phyloP scores from a whole-genome alignment of 2,329 filamentous ascomycete species.

The Trichophyton verrucosum region DNA sequence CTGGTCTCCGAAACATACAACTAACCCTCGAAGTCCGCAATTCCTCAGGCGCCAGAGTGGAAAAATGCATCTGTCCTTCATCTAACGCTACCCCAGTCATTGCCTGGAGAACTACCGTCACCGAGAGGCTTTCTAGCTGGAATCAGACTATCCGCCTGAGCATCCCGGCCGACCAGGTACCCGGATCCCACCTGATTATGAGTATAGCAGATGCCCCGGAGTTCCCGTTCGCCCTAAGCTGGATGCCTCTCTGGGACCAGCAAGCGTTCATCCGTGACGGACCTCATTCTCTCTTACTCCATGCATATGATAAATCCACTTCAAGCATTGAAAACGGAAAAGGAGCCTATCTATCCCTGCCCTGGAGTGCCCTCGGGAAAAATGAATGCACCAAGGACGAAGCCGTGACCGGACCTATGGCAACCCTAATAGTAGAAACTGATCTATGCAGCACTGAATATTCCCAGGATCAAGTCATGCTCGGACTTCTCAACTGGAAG shows the following conservation, averaged over 20 bases:
- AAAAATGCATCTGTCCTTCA: slow-evolving; percentile 74
- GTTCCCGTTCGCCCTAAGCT: slow-evolving; percentile 79
- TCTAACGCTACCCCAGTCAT: slow-evolving; percentile 69
- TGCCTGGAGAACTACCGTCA: slow-evolving; percentile 75
- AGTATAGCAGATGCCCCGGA: slow-evolving; percentile 76
- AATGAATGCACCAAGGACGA: slow-evolving; percentile 59
- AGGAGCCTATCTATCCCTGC: slow-evolving; percentile 74
- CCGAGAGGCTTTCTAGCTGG: slow-evolving; percentile 71
- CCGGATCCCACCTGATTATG: slow-evolving; percentile 74
- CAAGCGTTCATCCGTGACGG: slow-evolving; percentile 85
- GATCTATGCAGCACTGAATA: slow-evolving; percentile 91
- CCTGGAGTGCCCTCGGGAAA: slow-evolving; percentile 60
- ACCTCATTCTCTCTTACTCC: slow-evolving; percentile 64
- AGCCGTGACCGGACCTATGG: slow-evolving; percentile 62
- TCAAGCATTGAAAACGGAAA: slow-evolving; percentile 58
- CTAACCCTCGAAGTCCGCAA: slow-evolving; percentile 80
- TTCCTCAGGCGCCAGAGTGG: slow-evolving; percentile 64
- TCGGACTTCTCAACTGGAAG: slow-evolving; percentile 78
- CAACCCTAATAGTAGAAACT: slow-evolving; percentile 65
- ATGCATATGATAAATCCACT: slow-evolving; percentile 85
- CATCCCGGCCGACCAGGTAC: slow-evolving; percentile 66
- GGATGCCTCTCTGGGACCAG: slow-evolving; percentile 87
- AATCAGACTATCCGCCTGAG: slow-evolving; percentile 74
- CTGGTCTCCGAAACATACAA: slow-evolving; percentile 63
- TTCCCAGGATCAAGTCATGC: slow-evolving; percentile 77